Evolutionary conservation across 306 rosid genomes (phyloP), one percentile per base, ranked within the genome.

Genomic region (Quercus robur): DNA sequence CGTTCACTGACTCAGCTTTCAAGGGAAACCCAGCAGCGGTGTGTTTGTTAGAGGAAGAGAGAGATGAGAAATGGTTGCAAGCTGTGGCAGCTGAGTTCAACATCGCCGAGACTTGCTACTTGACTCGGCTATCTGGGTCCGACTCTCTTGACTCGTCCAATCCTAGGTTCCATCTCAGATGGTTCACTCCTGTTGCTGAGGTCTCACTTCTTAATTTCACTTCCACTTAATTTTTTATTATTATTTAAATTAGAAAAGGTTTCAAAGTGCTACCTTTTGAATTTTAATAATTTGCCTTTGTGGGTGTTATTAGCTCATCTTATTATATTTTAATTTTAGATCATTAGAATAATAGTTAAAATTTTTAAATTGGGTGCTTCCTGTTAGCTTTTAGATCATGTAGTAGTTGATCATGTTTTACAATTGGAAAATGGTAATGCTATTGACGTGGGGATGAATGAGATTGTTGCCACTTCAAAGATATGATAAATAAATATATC

Each of bases 1-100:
- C 89, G 5, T 93, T 91, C 85, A 76, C 93, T 13, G 97, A 85
- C 28, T 82, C 88, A 5, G 78, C 96, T 2, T 93, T 93, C 85
- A 87, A 87, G 73, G 97, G 97, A 8, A 91, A 93, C 74, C 93
- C 97, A 1, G 97, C 96, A 0, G 97, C 90, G 6, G 90, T 93
- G 74, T 93, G 96, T 74, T 41, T 91, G 3, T 81, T 91, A 4
- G 94, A 88, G 76, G 88, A 93, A 66, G 88, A 88, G 73, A 84
- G 82, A 54, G 94, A 88, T 8, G 82, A 85, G 0, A 12, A 82
- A 0, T 91, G 97, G 97, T 46, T 91, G 80, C 93, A 86, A 81
- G 77, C 84, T 1, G 83, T 91, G 20, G 94, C 97, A 0, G 23
- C 85, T 1, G 94, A 89, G 91, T 89, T 91, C 77, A 91, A 91